Percentiles rank a stretch among this genome's conserved stretches.
These are phyloP conservation scores for Rhizopogon rudus DNA, from an alignment of 768 basidiomycete species.

Conservation along the genomic window DNA sequence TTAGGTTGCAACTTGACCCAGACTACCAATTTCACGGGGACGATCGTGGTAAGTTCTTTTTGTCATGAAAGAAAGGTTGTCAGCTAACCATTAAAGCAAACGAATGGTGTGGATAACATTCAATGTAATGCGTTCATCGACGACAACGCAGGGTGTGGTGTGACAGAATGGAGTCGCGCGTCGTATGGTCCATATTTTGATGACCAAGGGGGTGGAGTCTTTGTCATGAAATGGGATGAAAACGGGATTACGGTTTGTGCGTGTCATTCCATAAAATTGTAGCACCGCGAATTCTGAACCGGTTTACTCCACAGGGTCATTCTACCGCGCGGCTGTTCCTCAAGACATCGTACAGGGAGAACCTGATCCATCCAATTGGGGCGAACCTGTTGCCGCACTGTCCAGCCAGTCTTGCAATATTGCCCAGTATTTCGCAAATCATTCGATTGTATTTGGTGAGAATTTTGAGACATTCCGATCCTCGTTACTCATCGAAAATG, in stretches of 20 bases:
- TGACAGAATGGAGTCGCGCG: conserved; percentile 73
- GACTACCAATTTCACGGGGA: conserved; percentile 55
- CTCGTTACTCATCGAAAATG: conserved; percentile 11
- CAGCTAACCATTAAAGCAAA: conserved; percentile 28
- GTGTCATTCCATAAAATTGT: conserved; percentile 20
- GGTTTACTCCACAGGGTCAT: conserved; percentile 53
- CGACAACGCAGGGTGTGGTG: conserved; percentile 69
- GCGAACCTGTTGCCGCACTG: conserved; percentile 58
- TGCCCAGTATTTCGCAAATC: conserved; percentile 54
- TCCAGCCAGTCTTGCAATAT: conserved; percentile 52
- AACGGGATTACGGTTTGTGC: conserved; percentile 70
- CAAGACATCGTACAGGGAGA: conserved; percentile 54
- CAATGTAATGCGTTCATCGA: conserved; percentile 50
- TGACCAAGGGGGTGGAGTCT: conserved; percentile 74
- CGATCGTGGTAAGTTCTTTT: conserved; percentile 47
- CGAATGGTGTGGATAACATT: conserved; percentile 46
- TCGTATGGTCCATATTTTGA: conserved; percentile 87
- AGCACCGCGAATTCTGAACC: not conserved
- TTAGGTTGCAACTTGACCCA: conserved; percentile 56
- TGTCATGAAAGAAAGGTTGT: not conserved
- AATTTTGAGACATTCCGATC: conserved; percentile 5
- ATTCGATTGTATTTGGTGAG: conserved; percentile 74
- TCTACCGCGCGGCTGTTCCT: conserved; percentile 75
- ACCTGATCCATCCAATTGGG: conserved; percentile 68
- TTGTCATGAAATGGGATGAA: conserved; percentile 88